phyloP scores from a whole-genome alignment of 108 stramenopile species.

The Skeletonema menzelii region DNA sequence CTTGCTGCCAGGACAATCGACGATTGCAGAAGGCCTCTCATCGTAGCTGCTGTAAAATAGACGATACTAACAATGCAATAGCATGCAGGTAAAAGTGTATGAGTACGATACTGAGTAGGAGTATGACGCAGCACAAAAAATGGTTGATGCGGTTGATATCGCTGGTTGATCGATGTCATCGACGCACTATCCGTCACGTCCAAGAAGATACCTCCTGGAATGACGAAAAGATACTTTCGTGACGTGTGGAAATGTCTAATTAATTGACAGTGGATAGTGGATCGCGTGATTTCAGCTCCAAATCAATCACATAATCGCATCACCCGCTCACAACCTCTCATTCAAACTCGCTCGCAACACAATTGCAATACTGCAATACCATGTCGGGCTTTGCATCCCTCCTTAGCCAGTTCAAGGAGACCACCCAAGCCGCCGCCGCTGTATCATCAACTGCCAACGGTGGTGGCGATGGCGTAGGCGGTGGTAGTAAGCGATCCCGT shows the following conservation, averaged over 20 bases:
- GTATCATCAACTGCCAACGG: background rate
- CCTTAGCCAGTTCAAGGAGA: constrained; percentile 40
- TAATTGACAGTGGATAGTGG: background rate
- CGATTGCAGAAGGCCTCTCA: background rate
- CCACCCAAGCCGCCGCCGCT: constrained; percentile 9
- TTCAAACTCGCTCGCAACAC: too few species aligned
- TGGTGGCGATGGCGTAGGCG: background rate
- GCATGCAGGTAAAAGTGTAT: too few species aligned
- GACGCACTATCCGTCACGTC: background rate
- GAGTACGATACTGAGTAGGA: too few species aligned
- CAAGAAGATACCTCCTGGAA: too few species aligned
- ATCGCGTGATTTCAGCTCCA: background rate
- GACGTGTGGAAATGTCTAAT: too few species aligned
- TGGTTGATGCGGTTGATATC: too few species aligned
- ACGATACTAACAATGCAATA: too few species aligned
- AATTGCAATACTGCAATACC: background rate
- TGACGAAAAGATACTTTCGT: too few species aligned
- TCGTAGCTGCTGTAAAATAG: too few species aligned
- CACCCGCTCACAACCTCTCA: too few species aligned
- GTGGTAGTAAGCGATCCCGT: constrained; percentile 4
- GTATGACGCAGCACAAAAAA: too few species aligned
- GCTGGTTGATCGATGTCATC: too few species aligned
- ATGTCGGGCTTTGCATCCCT: constrained; percentile 41
- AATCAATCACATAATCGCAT: background rate
- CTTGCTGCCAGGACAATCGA: background rate